Base-by-base conservation (phyloP, 352 stramenopile genomes). In the Phytopythium aichiense region DNA sequence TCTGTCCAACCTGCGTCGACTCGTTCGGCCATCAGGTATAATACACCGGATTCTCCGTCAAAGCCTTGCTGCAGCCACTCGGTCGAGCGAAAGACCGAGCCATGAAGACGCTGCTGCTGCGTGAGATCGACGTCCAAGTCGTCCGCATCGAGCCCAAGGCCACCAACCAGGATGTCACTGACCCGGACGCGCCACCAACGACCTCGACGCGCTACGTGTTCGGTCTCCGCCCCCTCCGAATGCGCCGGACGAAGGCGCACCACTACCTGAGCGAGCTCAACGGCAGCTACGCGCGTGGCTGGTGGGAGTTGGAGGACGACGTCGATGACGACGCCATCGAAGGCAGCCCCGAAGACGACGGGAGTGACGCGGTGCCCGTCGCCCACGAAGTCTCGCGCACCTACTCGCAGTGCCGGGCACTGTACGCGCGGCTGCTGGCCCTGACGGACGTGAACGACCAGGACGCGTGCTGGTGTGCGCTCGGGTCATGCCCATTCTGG, bases 401-500 rank as follows among this genome's bases (percentile, higher is more conserved):
- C 9, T 90, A 88, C 70, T 81, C 74, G 46, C 59, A 85, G 33
- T 90, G 81, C 54, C 73, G 81, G 5, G 28, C 42, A 30, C 60
- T 90, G 20, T 90, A 84, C 59, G 58, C 57, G 23, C 56, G 74
- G 42, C 64, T 90, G 38, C 69, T 70, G 22, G 46, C 56, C 9
- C 59, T 79, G 23, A 87, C 78, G 6, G 62, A 85, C 65, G 76
- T 71, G 54, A 68, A 66, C 22, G 66, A 81, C 55, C 61, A 62
- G 8, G 63, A 58, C 1, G 73, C 74, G 37, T 90, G 81, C 56
- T 73, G 64, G 56, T 88, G 81, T 48, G 68, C 76, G 7, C 54
- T 85, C 30, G 72, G 73, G 7, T 74, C 76, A 60, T 90, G 81
- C 53, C 78, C 78, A 11, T 88, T 88, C 65, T 83, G 77, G 74